Base-by-base conservation (phyloP, 2,329 filamentous ascomycete species). In the Clonostachys rhizophaga region DNA sequence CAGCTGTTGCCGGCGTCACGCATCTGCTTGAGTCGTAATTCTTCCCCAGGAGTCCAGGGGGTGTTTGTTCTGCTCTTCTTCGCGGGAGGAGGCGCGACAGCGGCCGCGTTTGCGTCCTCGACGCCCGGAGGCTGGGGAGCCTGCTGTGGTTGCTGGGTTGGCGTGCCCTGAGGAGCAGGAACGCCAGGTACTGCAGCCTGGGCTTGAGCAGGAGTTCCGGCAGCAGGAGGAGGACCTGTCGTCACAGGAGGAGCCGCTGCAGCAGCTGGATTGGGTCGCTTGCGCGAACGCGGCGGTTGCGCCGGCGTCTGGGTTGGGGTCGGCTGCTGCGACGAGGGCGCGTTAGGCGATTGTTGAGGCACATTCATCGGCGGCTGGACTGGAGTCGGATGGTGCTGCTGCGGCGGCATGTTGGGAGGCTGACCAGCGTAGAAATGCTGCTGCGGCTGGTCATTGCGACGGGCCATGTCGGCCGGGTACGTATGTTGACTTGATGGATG, bases 1-100 rank as follows among this genome's bases (percentile, higher is more conserved):
- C 94, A 99, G 61, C 89, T 96, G 58, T 88, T 91, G 11, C 92
- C 91, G 2, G 86, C 82, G 67, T 97, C 94, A 59, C 94, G 81
- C 90, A 99, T 95, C 55, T 86, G 83, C 75, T 97, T 97, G 57
- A 99, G 73, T 42, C 91, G 78, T 63, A 92, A 83, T 68, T 99
- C 94, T 66, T 99, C 94, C 34, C 88, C 88, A 3, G 92, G 89
- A 3, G 91, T 96, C 94, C 94, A 99, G 1, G 94, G 94, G 4
- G 94, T 99, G 64, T 99, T 99, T n/a, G 94, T 97, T 50, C 94
- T 80, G 59, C 90, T 94, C 74, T 96, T 96, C 74, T 97, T 99
- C 43, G 81, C 75, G 7, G 83, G 82, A 2, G 82, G 81, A 30
- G 75, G 76, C 6, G 55, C 48, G 5, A 35, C 45, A 17, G 47